phyloP scores from a whole-genome alignment of 2,329 filamentous ascomycete genomes.

The Botrytis elliptica region DNA sequence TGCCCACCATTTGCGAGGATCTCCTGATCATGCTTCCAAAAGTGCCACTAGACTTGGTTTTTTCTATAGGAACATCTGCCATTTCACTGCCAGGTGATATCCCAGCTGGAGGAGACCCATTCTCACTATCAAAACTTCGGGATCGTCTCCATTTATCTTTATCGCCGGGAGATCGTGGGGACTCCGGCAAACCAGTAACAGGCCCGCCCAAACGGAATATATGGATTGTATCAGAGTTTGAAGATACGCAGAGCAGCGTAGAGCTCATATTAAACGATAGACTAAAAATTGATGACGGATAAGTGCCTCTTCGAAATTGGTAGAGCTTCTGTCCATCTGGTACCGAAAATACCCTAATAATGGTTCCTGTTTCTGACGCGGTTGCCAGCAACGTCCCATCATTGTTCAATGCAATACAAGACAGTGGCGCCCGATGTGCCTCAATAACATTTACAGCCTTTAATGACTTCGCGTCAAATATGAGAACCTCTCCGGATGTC shows the following conservation, averaged over 20 bases:
- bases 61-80: conserved; percentile 37
- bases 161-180: conserved; percentile 36
- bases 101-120: conserved; percentile 47
- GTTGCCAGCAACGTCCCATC: conserved; percentile 91
- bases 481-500: conserved; percentile 86
- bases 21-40: conserved; percentile 89
- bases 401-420: conserved; percentile 86
- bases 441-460: conserved; percentile 95
- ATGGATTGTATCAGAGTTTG: conserved; percentile 93
- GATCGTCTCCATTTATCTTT: conserved; percentile 37
- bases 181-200: conserved; percentile 39
- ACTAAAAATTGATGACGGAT: conserved; percentile 93
- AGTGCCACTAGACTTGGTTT: conserved; percentile 64
- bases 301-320: conserved; percentile 92
- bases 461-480: conserved; percentile 85
- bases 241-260: conserved; percentile 91
- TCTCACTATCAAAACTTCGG: conserved; percentile 55
- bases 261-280: conserved; percentile 98
- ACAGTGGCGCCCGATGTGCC: conserved; percentile 88
- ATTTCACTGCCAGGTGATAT: conserved; percentile 37
- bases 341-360: conserved; percentile 92
- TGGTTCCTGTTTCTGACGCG: conserved; percentile 94
- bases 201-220: conserved; percentile 77
- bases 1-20: conserved; percentile 91
- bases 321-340: conserved; percentile 90